Evolutionary conservation across 1,284 basidiomycete genomes (phyloP), one percentile per base, ranked within the genome.

Genomic region (Cystobasidium pallidum): DNA sequence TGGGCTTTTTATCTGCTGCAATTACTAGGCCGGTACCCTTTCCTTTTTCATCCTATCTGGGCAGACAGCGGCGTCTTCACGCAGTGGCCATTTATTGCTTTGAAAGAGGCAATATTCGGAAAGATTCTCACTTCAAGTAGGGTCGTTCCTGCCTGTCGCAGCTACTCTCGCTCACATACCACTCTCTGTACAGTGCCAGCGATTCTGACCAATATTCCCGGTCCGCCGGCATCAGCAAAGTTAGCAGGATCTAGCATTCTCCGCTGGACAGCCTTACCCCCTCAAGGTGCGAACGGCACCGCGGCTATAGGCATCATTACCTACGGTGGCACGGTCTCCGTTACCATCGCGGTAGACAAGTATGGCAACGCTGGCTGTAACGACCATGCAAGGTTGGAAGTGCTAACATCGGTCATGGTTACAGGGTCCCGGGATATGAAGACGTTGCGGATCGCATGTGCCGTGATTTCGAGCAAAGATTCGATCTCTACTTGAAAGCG

Each of bases 201-300:
- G 10, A 77, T 80, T 3, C 72, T 79, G 19, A 80, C 79, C 26
- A 80, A 80, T 52, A 79, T 80, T 13, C 79, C 79, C 17, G 79
- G 79, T 21, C 70, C 70, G 17, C 71, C 74, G 19, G 75, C 74
- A 49, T 73, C 76, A 61, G 72, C 75, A 11, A 75, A 71, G 11
- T 19, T 71, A 1, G 68, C 54, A 3, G 68, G 68, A n/a, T 52
- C 59, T 11, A 39, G 24, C 6, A 64, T 71, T 2, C 39, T 64
- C 3, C 58, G 52, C 2, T 71, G 68, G 68, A 71, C 68, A 30
- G 79, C 77, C 0, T 52, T 77, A 13, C 79, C 79, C 0, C 79
- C 79, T 0, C 79, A 80, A 55, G 79, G 75, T 0, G 79, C 77
- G 13, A 77, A 77, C 47, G 75, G 75, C 13, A 80, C 78, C 4